Base-by-base conservation (phyloP, 1,284 basidiomycete species). In the Moesziomyces parantarcticus region DNA sequence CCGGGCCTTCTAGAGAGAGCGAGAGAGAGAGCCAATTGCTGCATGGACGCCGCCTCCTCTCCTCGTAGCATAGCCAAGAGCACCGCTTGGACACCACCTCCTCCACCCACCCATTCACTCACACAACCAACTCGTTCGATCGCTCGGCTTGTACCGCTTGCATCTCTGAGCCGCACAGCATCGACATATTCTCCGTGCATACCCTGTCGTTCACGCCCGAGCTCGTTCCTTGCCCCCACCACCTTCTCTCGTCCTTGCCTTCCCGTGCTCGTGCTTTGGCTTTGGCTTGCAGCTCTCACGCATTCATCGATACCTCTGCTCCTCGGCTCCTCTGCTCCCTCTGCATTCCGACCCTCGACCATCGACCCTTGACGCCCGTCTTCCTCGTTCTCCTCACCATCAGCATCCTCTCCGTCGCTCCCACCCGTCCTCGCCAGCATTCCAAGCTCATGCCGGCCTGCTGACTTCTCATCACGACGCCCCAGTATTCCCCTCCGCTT, bases 261-360 rank as follows among this genome's bases (percentile, higher is more conserved):
- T 36, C 29, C 18, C 32, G n/a, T n/a, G n/a, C 13, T 9, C 40
- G 45, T 47, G 57, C 49, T 62, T 22, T 36, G 43, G 49, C 56
- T 50, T 22, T 42, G 43, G 49, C 56, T 50, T 22, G 20, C 42
- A 50, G 43, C 26, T 34, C 21, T 20, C 55, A 34, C 50, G 50
- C 58, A 53, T 59, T 53, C 50, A 52, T 39, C 50, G 46, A 59
- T 59, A 59, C 58, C 50, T 53, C 39, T 43, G 29, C 43, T 25
- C 22, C 50, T 53, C 39, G 36, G 29, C 43, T 25, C 22, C 4
- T 11, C 22, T 43, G 51, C 43, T 54, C 36, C 23, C 40, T 62
- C 47, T 48, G n/a, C 20, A 42, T 34, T 29, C n/a, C 14, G 21
- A 23, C 11, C 40, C 22, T 14, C 11, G 32, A 21, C 40, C 47